Percentiles rank a stretch among this genome's conserved stretches.
These are phyloP conservation scores for Puccinia polysora DNA, from an alignment of 1,284 basidiomycete genomes.

Conservation along the genomic window DNA sequence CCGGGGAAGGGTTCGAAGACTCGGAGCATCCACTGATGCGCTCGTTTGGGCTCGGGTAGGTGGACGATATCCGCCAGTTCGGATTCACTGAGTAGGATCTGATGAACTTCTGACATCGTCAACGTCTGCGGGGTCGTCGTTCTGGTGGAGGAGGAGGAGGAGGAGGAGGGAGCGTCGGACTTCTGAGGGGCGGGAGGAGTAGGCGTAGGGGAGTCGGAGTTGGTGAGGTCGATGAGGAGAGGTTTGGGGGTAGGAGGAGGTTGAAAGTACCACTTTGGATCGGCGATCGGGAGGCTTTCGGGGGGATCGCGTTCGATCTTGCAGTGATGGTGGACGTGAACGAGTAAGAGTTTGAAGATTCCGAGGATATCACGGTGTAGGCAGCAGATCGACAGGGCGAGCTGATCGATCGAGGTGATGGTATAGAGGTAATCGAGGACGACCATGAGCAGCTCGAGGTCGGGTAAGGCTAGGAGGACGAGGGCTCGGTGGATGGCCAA, in stretches of 20 bases:
- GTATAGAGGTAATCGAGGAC: constrained; percentile 35
- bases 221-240: no score
- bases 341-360: constrained; percentile 10
- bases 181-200: background rate
- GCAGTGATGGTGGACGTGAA: constrained; percentile 23
- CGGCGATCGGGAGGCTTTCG: constrained; percentile 5
- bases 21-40: constrained; percentile 20
- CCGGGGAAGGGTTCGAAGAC: constrained; percentile 32
- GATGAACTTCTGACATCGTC: constrained; percentile 29
- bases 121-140: constrained; percentile 6
- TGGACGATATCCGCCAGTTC: constrained; percentile 17
- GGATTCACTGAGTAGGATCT: constrained; percentile 10
- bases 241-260: no score
- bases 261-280: constrained; percentile 24
- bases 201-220: background rate
- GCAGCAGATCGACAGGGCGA: background rate
- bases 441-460: constrained; percentile 21
- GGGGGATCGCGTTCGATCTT: constrained; percentile 1
- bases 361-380: constrained; percentile 8
- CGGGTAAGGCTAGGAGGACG: constrained; percentile 21
- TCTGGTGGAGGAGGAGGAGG: background rate
- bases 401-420: background rate
- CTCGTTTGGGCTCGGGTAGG: constrained; percentile 25
- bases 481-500: constrained; percentile 12
- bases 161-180: background rate